Evolutionary conservation across 129 eudicot genomes (phyloP).

Genomic region (Arctium lappa): DNA sequence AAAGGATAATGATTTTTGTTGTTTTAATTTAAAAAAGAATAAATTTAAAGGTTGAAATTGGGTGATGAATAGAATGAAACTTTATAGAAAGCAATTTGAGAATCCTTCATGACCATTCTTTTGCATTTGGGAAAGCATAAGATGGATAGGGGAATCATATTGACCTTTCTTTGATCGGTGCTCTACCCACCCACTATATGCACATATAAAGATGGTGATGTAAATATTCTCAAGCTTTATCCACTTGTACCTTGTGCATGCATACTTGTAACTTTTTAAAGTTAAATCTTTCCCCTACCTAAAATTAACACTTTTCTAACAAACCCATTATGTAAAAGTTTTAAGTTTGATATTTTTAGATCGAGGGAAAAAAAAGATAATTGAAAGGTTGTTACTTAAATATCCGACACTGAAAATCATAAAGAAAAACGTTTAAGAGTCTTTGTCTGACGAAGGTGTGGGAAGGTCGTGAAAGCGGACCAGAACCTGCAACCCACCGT

Average conservation of each 20-base stretch:
- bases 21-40: not conserved
- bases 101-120: conserved; percentile 29
- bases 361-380: not conserved
- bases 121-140: conserved; percentile 21
- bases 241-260: not conserved
- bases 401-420: not conserved
- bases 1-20: not conserved
- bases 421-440: not conserved
- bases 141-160: conserved; percentile 18
- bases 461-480: not conserved
- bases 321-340: not conserved
- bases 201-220: conserved; percentile 1
- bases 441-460: not conserved
- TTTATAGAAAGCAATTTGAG: conserved; percentile 24
- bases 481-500: not conserved
- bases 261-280: not conserved
- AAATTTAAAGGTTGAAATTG: conserved; percentile 8
- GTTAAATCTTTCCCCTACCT: not conserved
- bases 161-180: conserved; percentile 11
- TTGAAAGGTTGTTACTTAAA: not conserved
- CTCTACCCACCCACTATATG: conserved; percentile 17
- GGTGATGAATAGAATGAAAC: conserved; percentile 11
- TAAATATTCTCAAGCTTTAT: not conserved
- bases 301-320: not conserved
- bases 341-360: not conserved